Evolutionary conservation across 257 asterid species (phyloP).

Genomic region (Fraxinus americana): DNA sequence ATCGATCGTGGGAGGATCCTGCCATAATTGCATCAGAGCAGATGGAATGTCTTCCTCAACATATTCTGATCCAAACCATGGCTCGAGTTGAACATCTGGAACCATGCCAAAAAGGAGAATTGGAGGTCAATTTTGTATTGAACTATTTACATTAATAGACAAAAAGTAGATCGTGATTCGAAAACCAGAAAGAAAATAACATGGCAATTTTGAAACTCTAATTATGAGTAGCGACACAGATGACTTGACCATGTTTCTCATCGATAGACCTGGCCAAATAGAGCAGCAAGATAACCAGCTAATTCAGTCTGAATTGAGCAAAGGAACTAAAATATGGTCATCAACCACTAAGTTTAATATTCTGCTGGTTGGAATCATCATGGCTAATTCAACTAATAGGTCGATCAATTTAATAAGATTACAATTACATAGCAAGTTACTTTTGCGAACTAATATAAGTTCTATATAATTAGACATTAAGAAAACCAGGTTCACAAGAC

Average conservation of each 20-base stretch:
- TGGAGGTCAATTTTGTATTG: slow-evolving; percentile 15
- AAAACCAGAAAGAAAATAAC: background rate
- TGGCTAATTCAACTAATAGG: slow-evolving; percentile 13
- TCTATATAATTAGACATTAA: slow-evolving; percentile 7
- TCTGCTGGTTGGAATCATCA: slow-evolving; percentile 9
- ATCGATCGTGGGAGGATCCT: slow-evolving; percentile 74
- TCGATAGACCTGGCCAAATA: slow-evolving; percentile 3
- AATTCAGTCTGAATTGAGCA: slow-evolving; percentile 7
- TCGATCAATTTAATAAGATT: slow-evolving; percentile 5
- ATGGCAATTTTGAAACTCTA: background rate
- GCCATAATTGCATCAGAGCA: slow-evolving; percentile 73
- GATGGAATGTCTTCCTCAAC: slow-evolving; percentile 81
- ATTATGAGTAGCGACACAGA: background rate
- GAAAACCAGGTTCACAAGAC: slow-evolving; percentile 7
- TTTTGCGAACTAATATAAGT: slow-evolving; percentile 8
- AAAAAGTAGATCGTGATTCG: slow-evolving; percentile 2
- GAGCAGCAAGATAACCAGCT: slow-evolving; percentile 16
- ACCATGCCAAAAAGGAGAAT: slow-evolving; percentile 22
- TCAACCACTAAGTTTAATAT: slow-evolving; percentile 7
- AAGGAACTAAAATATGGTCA: slow-evolving; percentile 12
- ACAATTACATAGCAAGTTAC: background rate
- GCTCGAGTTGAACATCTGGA: slow-evolving; percentile 82
- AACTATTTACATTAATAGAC: slow-evolving; percentile 20
- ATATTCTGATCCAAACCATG: slow-evolving; percentile 93
- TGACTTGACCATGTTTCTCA: slow-evolving; percentile 18